These are phyloP conservation scores for Jimgerdemannia lactiflua DNA, from an alignment of 192 early-diverging fungal genomes.

Conservation along the genomic window DNA sequence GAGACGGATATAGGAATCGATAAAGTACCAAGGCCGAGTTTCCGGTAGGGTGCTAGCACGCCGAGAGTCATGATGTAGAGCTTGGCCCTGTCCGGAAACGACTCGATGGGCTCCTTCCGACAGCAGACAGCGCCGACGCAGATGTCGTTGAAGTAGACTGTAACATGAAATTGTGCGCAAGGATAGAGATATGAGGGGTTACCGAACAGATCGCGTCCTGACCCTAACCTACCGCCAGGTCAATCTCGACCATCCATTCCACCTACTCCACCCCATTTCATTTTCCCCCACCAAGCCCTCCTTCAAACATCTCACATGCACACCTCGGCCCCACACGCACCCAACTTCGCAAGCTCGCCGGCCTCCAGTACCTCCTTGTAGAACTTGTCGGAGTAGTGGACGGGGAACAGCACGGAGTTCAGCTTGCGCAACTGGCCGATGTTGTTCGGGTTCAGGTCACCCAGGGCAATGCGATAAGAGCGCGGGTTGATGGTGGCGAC, in stretches of 20 bases:
- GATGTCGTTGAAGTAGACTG: conserved; percentile 63
- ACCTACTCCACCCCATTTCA: neutral
- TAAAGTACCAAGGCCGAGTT: conserved; percentile 65
- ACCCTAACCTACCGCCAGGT: too few species aligned
- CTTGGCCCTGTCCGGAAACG: conserved; percentile 24
- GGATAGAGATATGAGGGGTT: neutral
- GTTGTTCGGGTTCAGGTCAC: conserved; percentile 57
- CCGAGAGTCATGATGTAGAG: conserved; percentile 96
- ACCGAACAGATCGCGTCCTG: neutral
- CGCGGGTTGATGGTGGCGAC: too few species aligned
- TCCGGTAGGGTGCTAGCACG: conserved; percentile 79
- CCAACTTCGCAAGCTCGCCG: conserved; percentile 69
- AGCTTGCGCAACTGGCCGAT: conserved; percentile 68
- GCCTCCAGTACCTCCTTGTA: conserved; percentile 70
- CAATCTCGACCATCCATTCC: neutral
- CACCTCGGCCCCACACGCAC: conserved; percentile 22
- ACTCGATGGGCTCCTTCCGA: conserved; percentile 59
- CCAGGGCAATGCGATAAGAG: conserved; percentile 34
- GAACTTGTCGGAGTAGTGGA: conserved; percentile 75
- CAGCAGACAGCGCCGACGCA: conserved; percentile 88
- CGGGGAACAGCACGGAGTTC: conserved; percentile 84
- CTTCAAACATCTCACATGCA: neutral
- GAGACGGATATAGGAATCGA: too few species aligned
- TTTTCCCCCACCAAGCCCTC: neutral
- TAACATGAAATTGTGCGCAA: neutral